A percentile compares a stretch with the other conserved stretches of the same genome.
These are phyloP conservation scores for Thalassiosira mediterranea DNA, from an alignment of 352 stramenopile species.

Conservation along the genomic window DNA sequence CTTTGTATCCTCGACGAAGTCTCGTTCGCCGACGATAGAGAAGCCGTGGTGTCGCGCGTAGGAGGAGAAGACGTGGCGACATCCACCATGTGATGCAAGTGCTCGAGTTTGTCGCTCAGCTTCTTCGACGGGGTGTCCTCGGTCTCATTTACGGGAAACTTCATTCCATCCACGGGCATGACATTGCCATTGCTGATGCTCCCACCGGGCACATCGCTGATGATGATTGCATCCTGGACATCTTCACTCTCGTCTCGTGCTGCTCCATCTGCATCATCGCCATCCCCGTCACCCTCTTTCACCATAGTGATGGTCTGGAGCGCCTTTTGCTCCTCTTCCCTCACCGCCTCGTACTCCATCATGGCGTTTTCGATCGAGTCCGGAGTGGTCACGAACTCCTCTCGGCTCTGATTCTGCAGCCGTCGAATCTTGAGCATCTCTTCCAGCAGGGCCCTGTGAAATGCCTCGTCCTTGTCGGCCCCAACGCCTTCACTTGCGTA, in stretches of 20 bases:
- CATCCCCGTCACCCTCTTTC: constrained; percentile 6
- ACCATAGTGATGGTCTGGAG: constrained; percentile 30
- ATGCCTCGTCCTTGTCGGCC: constrained; percentile 25
- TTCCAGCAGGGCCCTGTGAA: constrained; percentile 40
- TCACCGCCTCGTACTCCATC: constrained; percentile 8
- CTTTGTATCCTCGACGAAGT: constrained; percentile 8
- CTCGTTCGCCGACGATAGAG: background rate
- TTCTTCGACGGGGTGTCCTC: background rate
- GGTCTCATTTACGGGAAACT: constrained; percentile 9
- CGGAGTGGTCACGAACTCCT: constrained; percentile 1
- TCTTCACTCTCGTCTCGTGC: background rate
- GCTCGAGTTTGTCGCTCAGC: constrained; percentile 23
- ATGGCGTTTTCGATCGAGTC: constrained; percentile 23
- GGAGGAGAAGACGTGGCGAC: constrained; percentile 4
- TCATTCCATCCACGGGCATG: background rate
- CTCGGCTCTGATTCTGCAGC: constrained; percentile 17
- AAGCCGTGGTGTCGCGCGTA: background rate
- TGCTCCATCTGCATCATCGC: background rate
- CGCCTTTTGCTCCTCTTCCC: constrained; percentile 9
- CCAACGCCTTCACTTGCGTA: background rate
- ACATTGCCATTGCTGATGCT: background rate
- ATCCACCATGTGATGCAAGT: constrained; percentile 32
- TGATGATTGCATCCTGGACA: background rate
- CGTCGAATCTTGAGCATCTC: constrained; percentile 27
- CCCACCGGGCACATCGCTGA: background rate